Evolutionary conservation across 805 yeast species (phyloP), one percentile per base, ranked within the genome.

Genomic region (Saccharomycopsis sp.): DNA sequence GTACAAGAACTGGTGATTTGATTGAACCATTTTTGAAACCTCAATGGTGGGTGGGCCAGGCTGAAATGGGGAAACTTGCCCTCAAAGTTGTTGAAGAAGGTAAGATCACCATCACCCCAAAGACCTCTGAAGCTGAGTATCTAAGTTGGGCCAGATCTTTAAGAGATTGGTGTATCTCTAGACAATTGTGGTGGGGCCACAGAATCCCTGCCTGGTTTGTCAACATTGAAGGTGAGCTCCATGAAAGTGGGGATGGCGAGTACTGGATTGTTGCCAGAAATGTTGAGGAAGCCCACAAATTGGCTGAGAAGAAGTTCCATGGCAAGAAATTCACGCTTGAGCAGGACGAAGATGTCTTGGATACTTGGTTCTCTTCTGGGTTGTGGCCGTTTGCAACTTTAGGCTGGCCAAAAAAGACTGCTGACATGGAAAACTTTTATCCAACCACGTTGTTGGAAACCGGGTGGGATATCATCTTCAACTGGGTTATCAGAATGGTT

Each of bases 161-260:
- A 52, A 96, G 92, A 68, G 98, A 92, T 66, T 92, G 98, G 98
- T 92, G 98, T 77, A 86, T 92, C 49, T 92, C 97, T 16, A 83
- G 98, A 65, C 81, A 75, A 59, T 68, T 75, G 56, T 75, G 81
- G 81, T 82, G 94, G 94, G 98, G 98, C 52, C 98, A 92, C 68
- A 78, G 97, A 67, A 84, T 95, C 64, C 98, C 98, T 20, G 95
- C 84, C 32, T 92, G 92, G 67, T 84, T 85, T 52, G 85, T 87
- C 46, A 68, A 72, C 41, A 67, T 89, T 43, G 94, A 85, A 56
- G 94, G 89, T 43, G 71, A 73, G 54, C 55, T 52, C 32, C 56
- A 59, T 33, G 64, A 63, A 47, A 78, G 72, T 44, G 73, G 75
- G 51, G 78, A 73, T 49, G 83, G 80, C 52, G 64, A 70, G 29